A percentile compares a stretch with the other conserved stretches of the same genome.
phyloP scores from a whole-genome alignment of 805 yeast genomes.

The Blastobotrys terrestris region DNA sequence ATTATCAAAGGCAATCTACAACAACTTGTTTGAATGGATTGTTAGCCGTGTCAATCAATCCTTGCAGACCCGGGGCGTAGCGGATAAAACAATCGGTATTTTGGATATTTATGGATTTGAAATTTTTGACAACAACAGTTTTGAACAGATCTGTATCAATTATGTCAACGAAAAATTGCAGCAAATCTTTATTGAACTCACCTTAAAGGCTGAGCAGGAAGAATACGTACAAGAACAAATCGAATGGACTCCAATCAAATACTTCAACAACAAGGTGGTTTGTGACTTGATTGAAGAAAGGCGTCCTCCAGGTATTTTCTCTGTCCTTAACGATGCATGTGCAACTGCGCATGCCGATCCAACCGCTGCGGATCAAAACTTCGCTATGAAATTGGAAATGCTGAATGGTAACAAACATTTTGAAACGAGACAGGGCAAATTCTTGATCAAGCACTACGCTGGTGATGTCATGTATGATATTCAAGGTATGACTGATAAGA shows the following conservation, averaged over 20 bases:
- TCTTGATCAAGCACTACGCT: conserved; percentile 92
- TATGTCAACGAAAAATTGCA: conserved; percentile 94
- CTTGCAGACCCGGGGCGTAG: conserved; percentile 46
- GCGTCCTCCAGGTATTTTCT: conserved; percentile 94
- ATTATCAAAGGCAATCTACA: conserved; percentile 88
- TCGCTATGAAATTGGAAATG: conserved; percentile 84
- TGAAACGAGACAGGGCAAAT: conserved; percentile 81
- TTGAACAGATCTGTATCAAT: conserved; percentile 92
- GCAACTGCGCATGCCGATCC: conserved; percentile 99
- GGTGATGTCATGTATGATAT: conserved; percentile 96
- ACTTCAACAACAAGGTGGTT: conserved; percentile 91
- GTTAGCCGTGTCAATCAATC: conserved; percentile 85
- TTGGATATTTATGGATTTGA: conserved; percentile 95
- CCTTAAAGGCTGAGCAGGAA: conserved; percentile 95
- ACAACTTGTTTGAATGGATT: conserved; percentile 92
- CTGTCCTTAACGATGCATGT: conserved; percentile 92
- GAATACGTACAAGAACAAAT: conserved; percentile 94
- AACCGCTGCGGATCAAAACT: conserved; percentile 92
- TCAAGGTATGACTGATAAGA: conserved; percentile 88
- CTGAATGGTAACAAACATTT: conserved; percentile 80
- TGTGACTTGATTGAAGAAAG: conserved; percentile 92
- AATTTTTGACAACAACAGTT: conserved; percentile 89
- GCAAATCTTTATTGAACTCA: conserved; percentile 92
- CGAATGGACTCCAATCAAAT: conserved; percentile 95
- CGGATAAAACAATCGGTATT: conserved; percentile 75